Evolutionary conservation across 331 rosid species (phyloP), one percentile per base, ranked within the genome.

Genomic region (Quercus lobata): DNA sequence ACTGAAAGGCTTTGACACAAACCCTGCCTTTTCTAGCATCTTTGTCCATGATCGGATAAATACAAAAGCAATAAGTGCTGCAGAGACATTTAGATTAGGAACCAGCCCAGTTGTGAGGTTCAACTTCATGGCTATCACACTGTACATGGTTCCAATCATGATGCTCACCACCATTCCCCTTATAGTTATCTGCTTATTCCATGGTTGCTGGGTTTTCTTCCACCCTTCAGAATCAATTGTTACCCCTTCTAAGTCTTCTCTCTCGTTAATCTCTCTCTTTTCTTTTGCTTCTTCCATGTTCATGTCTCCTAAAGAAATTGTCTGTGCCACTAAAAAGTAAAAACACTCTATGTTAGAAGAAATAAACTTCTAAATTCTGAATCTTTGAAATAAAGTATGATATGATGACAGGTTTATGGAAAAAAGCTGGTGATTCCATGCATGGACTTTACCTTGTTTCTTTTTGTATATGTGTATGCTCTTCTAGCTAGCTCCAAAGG

Each of bases 31-130:
- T 1, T 79, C 58, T 1, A 95, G 87, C 11, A 89, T 78, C 71
- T 89, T 89, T 19, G 88, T 92, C 97, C 97, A 95, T 17, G 96
- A 80, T 19, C 90, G 62, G 44, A 95, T 69, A 49, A 90, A 86
- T 18, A 92, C 83, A 32, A 91, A 95, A 6, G 94, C 97, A 14
- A 95, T 92, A 69, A 95, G 94, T 49, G 97, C 97, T 57, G 97
- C 97, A 1, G 99, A 95, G 57, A 89, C 94, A 79, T 95, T 95
- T 22, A 91, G 89, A 78, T 93, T 89, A 1, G 97, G 97, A 78
- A 89, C 95, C 41, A 92, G 73, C 44, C 99, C 99, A 2, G 97
- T 95, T 32, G 97, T 90, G 78, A 95, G 99, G 85, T 89, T 93
- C 14, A 95, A 88, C 83, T 95, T 95, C 99, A 95, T 95, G 63